Percentiles rank a stretch among this genome's conserved stretches.
phyloP scores from a whole-genome alignment of 345 rosid genomes.

The Angophora floribunda region DNA sequence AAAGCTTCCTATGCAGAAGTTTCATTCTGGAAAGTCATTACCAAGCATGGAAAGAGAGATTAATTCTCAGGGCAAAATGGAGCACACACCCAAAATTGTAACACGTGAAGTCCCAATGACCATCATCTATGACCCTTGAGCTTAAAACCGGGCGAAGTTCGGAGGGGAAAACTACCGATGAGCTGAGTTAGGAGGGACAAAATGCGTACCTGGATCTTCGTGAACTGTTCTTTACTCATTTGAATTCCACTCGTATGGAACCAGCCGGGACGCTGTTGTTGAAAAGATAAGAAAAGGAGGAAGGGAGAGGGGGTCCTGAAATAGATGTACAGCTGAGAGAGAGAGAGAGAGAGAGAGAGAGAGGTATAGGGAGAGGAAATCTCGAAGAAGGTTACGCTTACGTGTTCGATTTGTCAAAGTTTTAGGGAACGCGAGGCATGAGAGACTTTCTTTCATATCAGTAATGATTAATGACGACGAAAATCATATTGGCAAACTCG shows the following conservation, averaged over 20 bases:
- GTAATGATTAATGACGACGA: not conserved
- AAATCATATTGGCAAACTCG: not conserved
- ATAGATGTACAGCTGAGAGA: not conserved
- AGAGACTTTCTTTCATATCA: not conserved
- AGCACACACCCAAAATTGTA: not conserved
- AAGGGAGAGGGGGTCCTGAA: not conserved
- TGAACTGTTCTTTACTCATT: conserved; percentile 78
- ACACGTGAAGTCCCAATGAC: not conserved
- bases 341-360: no score
- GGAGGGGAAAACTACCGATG: not conserved
- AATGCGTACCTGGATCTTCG: conserved; percentile 75
- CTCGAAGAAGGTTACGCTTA: not conserved
- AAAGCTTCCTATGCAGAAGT: not conserved
- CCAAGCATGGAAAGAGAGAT: not conserved
- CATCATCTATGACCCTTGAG: not conserved
- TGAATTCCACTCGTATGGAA: not conserved
- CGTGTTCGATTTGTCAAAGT: not conserved
- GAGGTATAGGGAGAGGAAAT: not conserved
- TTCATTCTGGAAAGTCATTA: not conserved
- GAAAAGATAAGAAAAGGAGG: not conserved
- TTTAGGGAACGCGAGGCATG: not conserved
- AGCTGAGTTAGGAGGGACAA: not conserved
- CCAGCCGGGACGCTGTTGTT: not conserved
- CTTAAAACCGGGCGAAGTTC: conserved; percentile 1
- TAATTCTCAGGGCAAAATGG: not conserved